These are phyloP conservation scores for Kwoniella heveanensis DNA, from an alignment of 768 basidiomycete genomes.

Conservation along the genomic window DNA sequence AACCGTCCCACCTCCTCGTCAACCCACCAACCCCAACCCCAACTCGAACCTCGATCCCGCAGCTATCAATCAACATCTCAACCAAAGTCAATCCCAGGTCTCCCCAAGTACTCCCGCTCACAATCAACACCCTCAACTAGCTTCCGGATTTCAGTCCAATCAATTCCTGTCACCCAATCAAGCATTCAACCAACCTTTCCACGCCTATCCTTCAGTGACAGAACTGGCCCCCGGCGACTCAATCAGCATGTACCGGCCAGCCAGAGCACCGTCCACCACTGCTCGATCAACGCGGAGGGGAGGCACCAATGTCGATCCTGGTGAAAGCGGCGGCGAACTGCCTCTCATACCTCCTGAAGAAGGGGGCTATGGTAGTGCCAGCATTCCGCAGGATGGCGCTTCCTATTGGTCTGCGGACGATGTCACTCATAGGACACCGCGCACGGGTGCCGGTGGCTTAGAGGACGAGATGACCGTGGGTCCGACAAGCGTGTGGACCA, in stretches of 20 bases:
- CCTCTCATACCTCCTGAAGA: constrained; percentile 2
- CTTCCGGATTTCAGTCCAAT: constrained; percentile 12
- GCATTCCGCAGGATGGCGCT: constrained; percentile 10
- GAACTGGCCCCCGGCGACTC: constrained; percentile 39
- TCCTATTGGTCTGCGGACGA: constrained; percentile 21
- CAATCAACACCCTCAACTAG: constrained; percentile 5
- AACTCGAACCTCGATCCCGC: constrained; percentile 3
- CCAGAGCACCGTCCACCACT: constrained; percentile 26
- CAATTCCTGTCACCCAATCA: constrained; percentile 13
- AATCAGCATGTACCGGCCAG: constrained; percentile 44
- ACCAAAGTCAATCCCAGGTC: not conserved
- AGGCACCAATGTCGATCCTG: constrained; percentile 47
- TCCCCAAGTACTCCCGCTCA: not conserved
- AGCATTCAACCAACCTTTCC: constrained; percentile 4
- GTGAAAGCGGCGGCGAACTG: constrained; percentile 9
- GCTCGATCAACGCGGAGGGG: constrained; percentile 29
- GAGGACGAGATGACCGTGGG: constrained; percentile 37
- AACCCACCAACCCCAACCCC: constrained; percentile 2
- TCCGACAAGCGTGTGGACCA: constrained; percentile 37
- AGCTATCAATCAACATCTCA: constrained; percentile 1
- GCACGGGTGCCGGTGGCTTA: constrained; percentile 5
- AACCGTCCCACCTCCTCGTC: constrained; percentile 11
- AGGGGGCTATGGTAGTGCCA: constrained; percentile 6
- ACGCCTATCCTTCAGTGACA: constrained; percentile 21
- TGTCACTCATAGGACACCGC: constrained; percentile 16